Evolutionary conservation across 371 early-diverging fungal genomes (phyloP), one percentile per base, ranked within the genome.

Genomic region (Mucor ambiguus): DNA sequence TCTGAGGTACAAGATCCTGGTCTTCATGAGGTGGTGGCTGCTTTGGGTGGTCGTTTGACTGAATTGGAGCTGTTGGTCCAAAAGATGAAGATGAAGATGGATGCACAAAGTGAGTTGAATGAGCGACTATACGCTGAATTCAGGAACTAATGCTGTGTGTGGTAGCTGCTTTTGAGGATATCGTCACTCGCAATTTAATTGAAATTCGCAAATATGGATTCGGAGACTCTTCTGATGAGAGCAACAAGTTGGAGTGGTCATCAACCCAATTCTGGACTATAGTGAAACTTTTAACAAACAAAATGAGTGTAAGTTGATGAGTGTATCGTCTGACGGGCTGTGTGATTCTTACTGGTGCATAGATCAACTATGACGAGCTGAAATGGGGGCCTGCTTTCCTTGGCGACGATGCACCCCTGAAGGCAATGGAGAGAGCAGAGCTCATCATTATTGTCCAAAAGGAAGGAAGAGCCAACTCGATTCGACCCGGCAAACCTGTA

Each of bases 201-300:
- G 96, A 96, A 70, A 83, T 96, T 54, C 91, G 94, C 44, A 96
- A 95, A 73, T 80, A 87, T 55, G 95, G 93, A 0, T 87, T 94
- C 66, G 88, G 87, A 59, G 90, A 92, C 66, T 89, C 90, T 44
- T 76, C 52, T 1, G 69, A 83, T 4, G 83, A 81, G 29, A 77
- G 85, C 29, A 76, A 70, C 28, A 68, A 68, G 38, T 41, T 77
- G 38, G 77, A 78, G n/a, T 95, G 93, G 93, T 82, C 82, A 9
- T 70, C 87, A 3, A 85, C 89, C 24, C 93, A 95, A 70, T 92
- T 93, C 74, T 93, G 92, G 92, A 78, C 87, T 30, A 74, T 93
- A 44, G 83, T 91, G 52, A 86, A 87, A 73, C 76, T 79, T 16
- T 72, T 94, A 24, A 74, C 86, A 29, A 68, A 71, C 24, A 61